Evolutionary conservation across 1,284 basidiomycete species (phyloP), one percentile per base, ranked within the genome.

Genomic region (Clitocybe nebularis): DNA sequence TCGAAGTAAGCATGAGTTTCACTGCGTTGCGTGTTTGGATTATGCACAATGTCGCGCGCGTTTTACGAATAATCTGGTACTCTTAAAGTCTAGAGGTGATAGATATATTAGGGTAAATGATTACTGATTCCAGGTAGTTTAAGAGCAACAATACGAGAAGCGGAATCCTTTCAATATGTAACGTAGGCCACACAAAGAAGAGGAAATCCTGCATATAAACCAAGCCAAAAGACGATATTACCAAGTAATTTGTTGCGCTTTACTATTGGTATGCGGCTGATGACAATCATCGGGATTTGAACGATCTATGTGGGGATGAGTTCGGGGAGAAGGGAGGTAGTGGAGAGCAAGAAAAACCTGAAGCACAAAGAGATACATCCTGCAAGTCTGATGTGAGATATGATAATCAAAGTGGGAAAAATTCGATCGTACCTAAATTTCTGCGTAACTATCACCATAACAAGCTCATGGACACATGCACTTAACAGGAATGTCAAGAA

Each of bases 391-490:
- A 22, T 22, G 26, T n/a, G n/a, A n/a, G n/a, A n/a, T n/a, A 26
- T 30, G 40, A 41, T 23, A 24, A 22, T 41, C n/a, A 9, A n/a
- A n/a, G 11, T n/a, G 21, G 19, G 20, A 21, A 29, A 13, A 24
- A 43, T 28, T 14, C 36, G 9, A n/a, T 32, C 63, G 8, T 33
- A 67, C 78, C 61, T 62, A 43, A 96, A 76, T 71, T 97, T 97
- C 62, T 89, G 82, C 23, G 89, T 90, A n/a, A 94, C 93, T 41
- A 95, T 79, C 1, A 86, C 84, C 95, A 99, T 99, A 45, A 99
- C 93, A 36, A 99, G 74, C 63, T 98, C 95, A 58, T 98, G 95
- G 24, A 86, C 84, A 40, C 80, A 75, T 1, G 93, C 93, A 43
- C 88, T 92, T 30, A 96, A 67, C 8, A 96, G 63, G 69, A 99